Evolutionary conservation across 805 yeast genomes (phyloP), one percentile per base, ranked within the genome.

Genomic region (Candida railenensis): DNA sequence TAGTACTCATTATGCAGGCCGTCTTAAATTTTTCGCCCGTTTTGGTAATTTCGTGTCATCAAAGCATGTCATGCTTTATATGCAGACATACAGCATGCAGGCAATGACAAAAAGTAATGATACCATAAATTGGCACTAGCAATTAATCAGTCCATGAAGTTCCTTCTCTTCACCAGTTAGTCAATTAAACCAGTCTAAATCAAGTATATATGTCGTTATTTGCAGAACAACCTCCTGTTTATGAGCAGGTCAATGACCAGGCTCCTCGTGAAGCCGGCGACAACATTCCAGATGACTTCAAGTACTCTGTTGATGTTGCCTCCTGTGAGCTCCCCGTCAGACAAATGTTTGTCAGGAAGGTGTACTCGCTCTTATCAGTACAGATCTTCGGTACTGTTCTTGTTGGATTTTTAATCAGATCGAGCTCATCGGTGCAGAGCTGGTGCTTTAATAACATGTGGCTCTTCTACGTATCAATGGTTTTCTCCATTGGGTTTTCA

Each of bases 311-410:
- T 4, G 77, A 79, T 44, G 95, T 89, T 20, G 80, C 89, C 3
- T 82, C 86, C 28, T 88, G 96, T 65, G 87, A 85, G 48, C 68
- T 87, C 43, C 81, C 85, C 14, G 74, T 89, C 34, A 80, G 96
- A 55, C 87, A 85, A 53, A 76, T 82, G 62, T 89, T 89, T 56
- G 70, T 87, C 54, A 77, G 90, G 48, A 87, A 86, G 59, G 97
- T 89, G 7, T 90, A 89, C 65, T 71, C 89, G 4, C 73, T 90
- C 40, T 73, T 89, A 42, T 63, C 82, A 11, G 66, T 76, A 3
- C 97, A 89, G 65, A 61, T 89, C 33, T 61, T 82, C 25, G 65
- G 73, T 22, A 88, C 96, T 0, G 73, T 84, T 19, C 65, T 75
- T 7, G 76, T 81, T 20, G 87, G 89, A 3, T 68, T 71, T 20